phyloP scores from a whole-genome alignment of 2,329 filamentous ascomycete genomes.

The Alternaria postmessia region DNA sequence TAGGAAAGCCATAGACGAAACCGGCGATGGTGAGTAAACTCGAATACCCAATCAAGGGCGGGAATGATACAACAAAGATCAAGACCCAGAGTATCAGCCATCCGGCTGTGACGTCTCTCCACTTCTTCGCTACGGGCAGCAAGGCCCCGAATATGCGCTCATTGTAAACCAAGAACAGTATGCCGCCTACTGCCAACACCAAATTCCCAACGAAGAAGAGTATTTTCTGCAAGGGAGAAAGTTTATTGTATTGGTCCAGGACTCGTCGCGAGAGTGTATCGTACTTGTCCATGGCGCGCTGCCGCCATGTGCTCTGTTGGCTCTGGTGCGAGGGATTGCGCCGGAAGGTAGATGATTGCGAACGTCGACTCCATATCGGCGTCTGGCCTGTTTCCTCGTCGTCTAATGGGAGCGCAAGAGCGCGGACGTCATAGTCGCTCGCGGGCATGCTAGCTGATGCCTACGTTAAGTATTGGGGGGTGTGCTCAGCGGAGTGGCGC shows the following conservation, averaged over 20 bases:
- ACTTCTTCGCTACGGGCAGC: constrained; percentile 75
- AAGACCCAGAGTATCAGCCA: constrained; percentile 78
- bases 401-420: constrained; percentile 61
- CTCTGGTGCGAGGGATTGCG: constrained; percentile 48
- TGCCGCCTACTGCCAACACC: constrained; percentile 61
- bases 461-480: background rate
- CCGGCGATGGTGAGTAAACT: constrained; percentile 75
- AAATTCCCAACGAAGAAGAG: constrained; percentile 63
- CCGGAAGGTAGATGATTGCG: constrained; percentile 45
- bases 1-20: constrained; percentile 75
- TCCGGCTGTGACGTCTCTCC: constrained; percentile 76
- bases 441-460: constrained; percentile 43
- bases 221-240: constrained; percentile 69
- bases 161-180: constrained; percentile 80
- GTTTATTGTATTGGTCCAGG: constrained; percentile 61
- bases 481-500: constrained; percentile 20
- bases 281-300: constrained; percentile 54
- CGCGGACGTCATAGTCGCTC: constrained; percentile 61
- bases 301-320: constrained; percentile 43
- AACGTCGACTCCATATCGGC: constrained; percentile 62
- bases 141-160: constrained; percentile 81
- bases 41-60: constrained; percentile 87
- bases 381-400: constrained; percentile 58
- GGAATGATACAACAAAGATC: constrained; percentile 81
- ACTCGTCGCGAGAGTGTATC: constrained; percentile 57